A percentile compares a stretch with the other conserved stretches of the same genome.
Evolutionary conservation across 2,329 filamentous ascomycete genomes (phyloP).

Genomic region (Fusarium fujikuroi): DNA sequence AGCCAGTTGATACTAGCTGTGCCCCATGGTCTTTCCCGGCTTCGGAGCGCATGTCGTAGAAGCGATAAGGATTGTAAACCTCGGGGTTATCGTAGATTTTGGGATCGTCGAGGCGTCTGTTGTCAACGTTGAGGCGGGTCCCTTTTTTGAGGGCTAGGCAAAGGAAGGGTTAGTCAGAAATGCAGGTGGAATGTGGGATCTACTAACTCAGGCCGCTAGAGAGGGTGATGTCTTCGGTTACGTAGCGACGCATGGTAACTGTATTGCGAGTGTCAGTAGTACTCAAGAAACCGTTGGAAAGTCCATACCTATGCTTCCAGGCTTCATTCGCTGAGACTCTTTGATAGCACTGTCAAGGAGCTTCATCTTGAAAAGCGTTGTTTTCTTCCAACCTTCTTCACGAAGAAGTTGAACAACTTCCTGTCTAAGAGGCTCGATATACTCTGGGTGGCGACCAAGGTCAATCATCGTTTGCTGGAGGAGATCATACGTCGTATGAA

Average conservation of each 20-base stretch:
- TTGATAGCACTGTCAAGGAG: slow-evolving; percentile 6
- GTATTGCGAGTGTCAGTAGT: too few relatives aligned
- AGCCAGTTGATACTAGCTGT: not conserved
- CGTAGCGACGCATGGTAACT: slow-evolving; percentile 3
- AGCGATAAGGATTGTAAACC: not conserved
- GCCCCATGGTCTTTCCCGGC: not conserved
- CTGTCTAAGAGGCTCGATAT: not conserved
- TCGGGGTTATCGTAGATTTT: not conserved
- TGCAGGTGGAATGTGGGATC: accelerated
- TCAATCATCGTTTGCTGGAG: not conserved
- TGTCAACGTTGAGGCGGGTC: not conserved
- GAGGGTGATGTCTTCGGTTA: not conserved
- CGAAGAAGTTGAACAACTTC: not conserved
- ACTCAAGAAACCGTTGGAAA: too few relatives aligned
- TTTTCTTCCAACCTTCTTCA: not conserved
- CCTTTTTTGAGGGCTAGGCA: not conserved
- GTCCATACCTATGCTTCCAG: not conserved
- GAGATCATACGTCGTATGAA: not conserved
- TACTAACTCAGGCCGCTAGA: not conserved
- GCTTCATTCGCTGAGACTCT: slow-evolving; percentile 1
- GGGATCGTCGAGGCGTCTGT: not conserved
- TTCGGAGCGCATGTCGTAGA: not conserved
- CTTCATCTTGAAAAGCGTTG: not conserved
- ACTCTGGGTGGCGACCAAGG: not conserved
- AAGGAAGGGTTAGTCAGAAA: accelerated